Conservation (phyloP, 495 filamentous ascomycete species). For the Schizothecium vesticola region DNA sequence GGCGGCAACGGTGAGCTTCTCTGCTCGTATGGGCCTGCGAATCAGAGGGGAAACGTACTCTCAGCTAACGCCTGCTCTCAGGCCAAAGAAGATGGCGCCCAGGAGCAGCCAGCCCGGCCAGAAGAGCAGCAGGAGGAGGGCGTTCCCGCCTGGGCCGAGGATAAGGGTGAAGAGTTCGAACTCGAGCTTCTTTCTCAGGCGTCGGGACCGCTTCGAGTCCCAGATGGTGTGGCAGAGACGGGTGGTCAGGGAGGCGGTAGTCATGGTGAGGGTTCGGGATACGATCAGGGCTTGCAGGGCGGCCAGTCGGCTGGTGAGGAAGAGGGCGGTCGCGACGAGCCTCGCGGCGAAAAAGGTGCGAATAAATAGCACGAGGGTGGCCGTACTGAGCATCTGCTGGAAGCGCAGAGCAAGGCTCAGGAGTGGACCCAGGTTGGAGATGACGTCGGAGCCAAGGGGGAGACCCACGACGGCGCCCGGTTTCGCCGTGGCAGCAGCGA, state of each 20-base stretch:
- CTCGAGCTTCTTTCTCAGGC: slow-evolving; percentile 36
- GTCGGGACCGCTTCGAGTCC: slow-evolving; percentile 25
- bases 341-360: slow-evolving; percentile 22
- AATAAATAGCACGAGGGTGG: slow-evolving; percentile 21
- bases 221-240: slow-evolving; percentile 21
- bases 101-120: slow-evolving; percentile 48
- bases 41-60: slow-evolving; percentile 7
- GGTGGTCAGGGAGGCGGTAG: neutral
- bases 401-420: slow-evolving; percentile 27
- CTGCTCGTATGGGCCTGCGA: neutral
- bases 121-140: slow-evolving; percentile 38
- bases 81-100: slow-evolving; percentile 13
- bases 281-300: slow-evolving; percentile 16
- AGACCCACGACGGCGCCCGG: slow-evolving; percentile 15
- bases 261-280: slow-evolving; percentile 6
- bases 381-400: slow-evolving; percentile 24
- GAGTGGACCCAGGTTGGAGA: slow-evolving; percentile 21
- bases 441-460: slow-evolving; percentile 18
- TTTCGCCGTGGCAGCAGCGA: slow-evolving; percentile 29
- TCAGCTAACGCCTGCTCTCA: slow-evolving; percentile 20
- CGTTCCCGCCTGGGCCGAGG: slow-evolving; percentile 37
- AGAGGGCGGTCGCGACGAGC: slow-evolving; percentile 14
- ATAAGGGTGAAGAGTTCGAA: slow-evolving; percentile 41
- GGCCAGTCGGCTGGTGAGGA: slow-evolving; percentile 16
- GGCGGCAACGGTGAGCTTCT: neutral